Evolutionary conservation across 306 rosid genomes (phyloP).

Genomic region (Coriaria nepalensis): DNA sequence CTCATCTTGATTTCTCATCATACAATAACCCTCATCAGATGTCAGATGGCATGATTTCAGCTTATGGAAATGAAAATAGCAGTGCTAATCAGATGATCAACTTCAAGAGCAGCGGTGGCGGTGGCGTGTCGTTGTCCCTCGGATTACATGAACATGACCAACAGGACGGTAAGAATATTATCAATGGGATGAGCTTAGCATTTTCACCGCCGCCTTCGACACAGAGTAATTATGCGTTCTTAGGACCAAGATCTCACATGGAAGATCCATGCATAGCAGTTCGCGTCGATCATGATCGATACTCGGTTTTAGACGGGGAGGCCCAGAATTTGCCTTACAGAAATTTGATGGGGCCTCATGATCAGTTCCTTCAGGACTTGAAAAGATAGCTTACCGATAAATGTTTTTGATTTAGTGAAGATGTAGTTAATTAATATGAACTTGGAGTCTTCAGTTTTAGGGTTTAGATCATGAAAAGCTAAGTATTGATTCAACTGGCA

Average conservation of each 20-base stretch:
- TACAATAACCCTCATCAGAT: no score
- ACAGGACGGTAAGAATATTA: conserved; percentile 40
- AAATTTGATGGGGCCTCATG: conserved; percentile 56
- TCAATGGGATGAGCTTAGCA: conserved; percentile 43
- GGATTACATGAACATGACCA: conserved; percentile 42
- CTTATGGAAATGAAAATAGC: background rate
- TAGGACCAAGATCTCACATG: conserved; percentile 46
- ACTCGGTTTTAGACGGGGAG: conserved; percentile 64
- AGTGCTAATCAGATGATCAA: conserved; percentile 3
- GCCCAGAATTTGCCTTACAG: conserved; percentile 60
- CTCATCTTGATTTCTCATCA: conserved; percentile 61
- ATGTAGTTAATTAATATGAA: no score
- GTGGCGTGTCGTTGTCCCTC: conserved; percentile 69
- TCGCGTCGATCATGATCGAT: conserved; percentile 15
- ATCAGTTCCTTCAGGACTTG: conserved; percentile 63
- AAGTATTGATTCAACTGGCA: no score
- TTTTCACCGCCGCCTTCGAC: conserved; percentile 27
- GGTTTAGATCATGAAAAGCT: no score
- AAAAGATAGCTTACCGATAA: conserved; percentile 21
- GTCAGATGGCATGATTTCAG: no score
- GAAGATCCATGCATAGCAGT: conserved; percentile 47
- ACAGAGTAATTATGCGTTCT: conserved; percentile 36
- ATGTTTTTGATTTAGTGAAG: no score
- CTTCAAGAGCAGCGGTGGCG: conserved; percentile 2
- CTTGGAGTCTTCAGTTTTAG: no score